These are phyloP conservation scores for Erigeron canadensis DNA, from an alignment of 129 eudicot species.

Conservation along the genomic window DNA sequence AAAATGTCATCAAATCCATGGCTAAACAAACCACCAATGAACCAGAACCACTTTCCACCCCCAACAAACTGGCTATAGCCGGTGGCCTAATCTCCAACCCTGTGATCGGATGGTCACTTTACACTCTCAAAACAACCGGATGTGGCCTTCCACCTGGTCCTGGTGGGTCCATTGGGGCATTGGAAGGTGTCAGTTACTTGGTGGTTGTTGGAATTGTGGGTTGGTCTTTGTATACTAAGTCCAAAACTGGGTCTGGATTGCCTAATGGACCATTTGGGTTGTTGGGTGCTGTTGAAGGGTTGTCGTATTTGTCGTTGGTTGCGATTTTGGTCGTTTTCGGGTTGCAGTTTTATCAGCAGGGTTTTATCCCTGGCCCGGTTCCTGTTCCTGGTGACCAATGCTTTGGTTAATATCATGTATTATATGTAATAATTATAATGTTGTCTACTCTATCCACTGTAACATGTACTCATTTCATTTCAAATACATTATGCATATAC, in stretches of 20 bases:
- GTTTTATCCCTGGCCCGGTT: constrained; percentile 90
- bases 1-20: constrained; percentile 41
- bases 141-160: constrained; percentile 99
- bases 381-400: constrained; percentile 86
- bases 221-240: constrained; percentile 89
- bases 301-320: constrained; percentile 75
- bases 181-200: constrained; percentile 90
- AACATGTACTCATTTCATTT: neutral
- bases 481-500: constrained; percentile 1
- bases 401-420: constrained; percentile 49
- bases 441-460: too few species aligned
- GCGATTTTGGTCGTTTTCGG: constrained; percentile 87
- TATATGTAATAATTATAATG: neutral
- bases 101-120: constrained; percentile 92
- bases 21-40: constrained; percentile 46
- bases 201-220: constrained; percentile 76
- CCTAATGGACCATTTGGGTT: constrained; percentile 95
- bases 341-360: constrained; percentile 63
- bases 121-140: constrained; percentile 93
- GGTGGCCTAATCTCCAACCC: constrained; percentile 65
- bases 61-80: constrained; percentile 52
- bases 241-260: constrained; percentile 90
- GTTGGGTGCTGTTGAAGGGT: constrained; percentile 95
- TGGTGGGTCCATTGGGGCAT: constrained; percentile 83
- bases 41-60: constrained; percentile 7